Conservation (phyloP, 306 rosid genomes). For the Ziziphus jujuba region DNA sequence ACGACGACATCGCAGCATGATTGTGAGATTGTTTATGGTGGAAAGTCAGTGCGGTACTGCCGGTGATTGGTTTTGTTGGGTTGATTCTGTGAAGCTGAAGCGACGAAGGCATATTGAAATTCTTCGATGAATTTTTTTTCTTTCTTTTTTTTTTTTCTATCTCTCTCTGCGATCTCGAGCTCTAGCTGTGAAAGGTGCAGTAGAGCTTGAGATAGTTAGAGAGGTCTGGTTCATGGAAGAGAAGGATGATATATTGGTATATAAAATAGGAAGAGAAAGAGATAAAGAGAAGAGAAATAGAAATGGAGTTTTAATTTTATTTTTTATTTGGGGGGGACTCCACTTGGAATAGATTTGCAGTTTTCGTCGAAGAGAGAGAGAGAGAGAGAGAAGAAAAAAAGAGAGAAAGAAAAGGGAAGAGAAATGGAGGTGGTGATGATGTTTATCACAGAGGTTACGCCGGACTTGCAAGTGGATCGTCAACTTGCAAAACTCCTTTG, state of each 20-base stretch:
- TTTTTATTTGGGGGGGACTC: background rate
- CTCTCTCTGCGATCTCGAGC: background rate
- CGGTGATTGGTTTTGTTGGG: constrained; percentile 30
- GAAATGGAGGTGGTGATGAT: constrained; percentile 19
- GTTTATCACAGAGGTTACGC: constrained; percentile 52
- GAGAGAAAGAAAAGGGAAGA: constrained; percentile 9
- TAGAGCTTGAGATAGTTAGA: background rate
- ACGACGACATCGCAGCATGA: no score
- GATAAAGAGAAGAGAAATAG: background rate
- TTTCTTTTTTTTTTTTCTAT: background rate
- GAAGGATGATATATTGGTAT: background rate
- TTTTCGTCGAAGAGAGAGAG: constrained; percentile 16
- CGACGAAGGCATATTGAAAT: constrained; percentile 57
- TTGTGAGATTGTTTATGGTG: no score
- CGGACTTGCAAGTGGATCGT: constrained; percentile 78
- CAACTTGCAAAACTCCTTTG: constrained; percentile 71
- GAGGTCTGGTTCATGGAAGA: background rate
- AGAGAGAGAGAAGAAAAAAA: constrained; percentile 11
- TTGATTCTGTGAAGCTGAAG: constrained; percentile 64
- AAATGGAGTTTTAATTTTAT: background rate
- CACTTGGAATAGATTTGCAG: constrained; percentile 48
- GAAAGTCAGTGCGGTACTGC: no score
- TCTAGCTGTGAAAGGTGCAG: background rate
- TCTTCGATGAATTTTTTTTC: no score
- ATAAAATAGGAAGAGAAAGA: constrained; percentile 11